These are phyloP conservation scores for Scedosporium aurantiacum DNA, from an alignment of 2,329 filamentous ascomycete species.

Conservation along the genomic window DNA sequence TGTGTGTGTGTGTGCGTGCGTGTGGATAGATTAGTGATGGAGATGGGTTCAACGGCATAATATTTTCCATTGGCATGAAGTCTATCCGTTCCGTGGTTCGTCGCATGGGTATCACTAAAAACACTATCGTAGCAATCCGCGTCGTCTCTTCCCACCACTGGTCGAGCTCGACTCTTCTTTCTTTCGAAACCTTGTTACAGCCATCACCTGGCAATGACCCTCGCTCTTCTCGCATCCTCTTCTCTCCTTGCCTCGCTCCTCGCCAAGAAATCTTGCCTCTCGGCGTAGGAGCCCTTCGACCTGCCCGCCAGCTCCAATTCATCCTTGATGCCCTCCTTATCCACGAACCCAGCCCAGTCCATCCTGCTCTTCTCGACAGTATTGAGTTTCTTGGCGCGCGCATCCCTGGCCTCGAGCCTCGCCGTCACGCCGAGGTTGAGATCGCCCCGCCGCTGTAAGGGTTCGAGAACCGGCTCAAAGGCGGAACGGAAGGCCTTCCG, in stretches of 20 bases:
- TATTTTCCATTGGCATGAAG: too few relatives aligned
- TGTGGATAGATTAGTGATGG: too few relatives aligned
- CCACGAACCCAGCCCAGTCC: slow-evolving; percentile 63
- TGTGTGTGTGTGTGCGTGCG: too few relatives aligned
- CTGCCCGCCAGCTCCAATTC: slow-evolving; percentile 54
- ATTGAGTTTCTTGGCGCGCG: slow-evolving; percentile 47
- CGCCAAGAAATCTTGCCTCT: slow-evolving; percentile 53
- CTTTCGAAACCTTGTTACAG: too few relatives aligned
- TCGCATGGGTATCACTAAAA: too few relatives aligned
- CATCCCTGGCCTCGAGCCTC: slow-evolving; percentile 30
- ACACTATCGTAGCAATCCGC: too few relatives aligned
- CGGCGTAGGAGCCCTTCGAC: slow-evolving; percentile 52
- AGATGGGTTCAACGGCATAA: too few relatives aligned
- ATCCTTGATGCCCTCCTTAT: slow-evolving; percentile 60
- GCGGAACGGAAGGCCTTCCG: slow-evolving; percentile 49
- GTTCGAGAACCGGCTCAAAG: slow-evolving; percentile 47
- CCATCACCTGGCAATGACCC: slow-evolving; percentile 25
- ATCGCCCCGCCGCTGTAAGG: slow-evolving; percentile 35
- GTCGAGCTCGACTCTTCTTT: too few relatives aligned
- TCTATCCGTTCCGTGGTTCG: too few relatives aligned
- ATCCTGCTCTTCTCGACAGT: slow-evolving; percentile 62
- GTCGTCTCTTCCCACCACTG: too few relatives aligned
- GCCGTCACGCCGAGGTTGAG: slow-evolving; percentile 45
- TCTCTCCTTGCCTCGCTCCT: slow-evolving; percentile 53
- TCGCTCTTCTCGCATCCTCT: slow-evolving; percentile 45